Conservation (phyloP, 2,329 filamentous ascomycete genomes). For the Epichloe coenophiala region DNA sequence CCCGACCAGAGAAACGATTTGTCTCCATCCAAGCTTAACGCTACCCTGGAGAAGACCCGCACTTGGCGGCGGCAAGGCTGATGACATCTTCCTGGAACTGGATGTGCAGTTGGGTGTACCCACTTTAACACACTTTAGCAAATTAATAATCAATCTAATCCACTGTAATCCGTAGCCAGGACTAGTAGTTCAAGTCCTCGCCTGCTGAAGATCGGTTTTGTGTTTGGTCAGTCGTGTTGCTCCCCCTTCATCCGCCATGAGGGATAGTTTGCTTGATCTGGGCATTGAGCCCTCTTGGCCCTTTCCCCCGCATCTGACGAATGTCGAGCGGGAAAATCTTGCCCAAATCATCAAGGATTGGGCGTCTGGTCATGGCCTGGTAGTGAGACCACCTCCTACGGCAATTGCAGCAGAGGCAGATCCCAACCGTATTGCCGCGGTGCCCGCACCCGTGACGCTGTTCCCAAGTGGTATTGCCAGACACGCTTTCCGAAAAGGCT, state of each 20-base stretch:
- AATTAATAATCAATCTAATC: no score
- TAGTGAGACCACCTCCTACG: slow-evolving; percentile 63
- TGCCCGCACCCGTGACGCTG: slow-evolving; percentile 79
- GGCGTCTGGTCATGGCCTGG: slow-evolving; percentile 79
- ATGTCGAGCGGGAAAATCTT: slow-evolving; percentile 57
- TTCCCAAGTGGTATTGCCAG: slow-evolving; percentile 87
- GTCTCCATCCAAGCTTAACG: no score
- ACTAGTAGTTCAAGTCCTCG: neutral
- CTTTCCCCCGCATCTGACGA: slow-evolving; percentile 29
- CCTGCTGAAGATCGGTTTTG: neutral
- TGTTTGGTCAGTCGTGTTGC: neutral
- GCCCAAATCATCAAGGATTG: slow-evolving; percentile 75
- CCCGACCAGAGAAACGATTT: no score
- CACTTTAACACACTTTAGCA: no score
- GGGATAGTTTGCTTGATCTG: neutral
- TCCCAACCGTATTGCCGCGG: slow-evolving; percentile 61
- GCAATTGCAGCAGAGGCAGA: slow-evolving; percentile 55
- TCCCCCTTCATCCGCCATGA: neutral
- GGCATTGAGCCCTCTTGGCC: neutral
- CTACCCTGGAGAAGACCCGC: no score
- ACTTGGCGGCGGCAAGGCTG: no score
- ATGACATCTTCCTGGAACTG: no score
- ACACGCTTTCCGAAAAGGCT: slow-evolving; percentile 70
- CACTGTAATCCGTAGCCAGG: no score
- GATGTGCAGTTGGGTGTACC: no score